Evolutionary conservation across 1,284 basidiomycete species (phyloP), one percentile per base, ranked within the genome.

Genomic region (Singerocomus rubriflavus): DNA sequence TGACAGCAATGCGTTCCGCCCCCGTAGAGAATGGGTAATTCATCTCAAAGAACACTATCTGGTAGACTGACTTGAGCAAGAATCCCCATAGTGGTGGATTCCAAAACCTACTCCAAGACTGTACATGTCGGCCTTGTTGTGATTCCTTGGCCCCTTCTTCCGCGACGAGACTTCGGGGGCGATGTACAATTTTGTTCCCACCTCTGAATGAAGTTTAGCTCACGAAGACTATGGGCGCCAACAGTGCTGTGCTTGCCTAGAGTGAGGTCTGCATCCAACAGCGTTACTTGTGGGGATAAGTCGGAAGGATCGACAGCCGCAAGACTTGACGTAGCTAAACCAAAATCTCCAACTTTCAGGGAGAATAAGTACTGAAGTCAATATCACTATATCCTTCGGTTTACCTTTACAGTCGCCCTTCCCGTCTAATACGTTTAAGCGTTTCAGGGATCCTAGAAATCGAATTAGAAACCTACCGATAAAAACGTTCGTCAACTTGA

Each of bases 21-120:
- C 83, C 85, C 0, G 95, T 98, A n/a, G 80, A 77, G 71, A 97
- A 96, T 17, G 68, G 62, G 73, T 88, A 93, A 65, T 94, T 93
- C 93, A 98, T 97, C 73, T 98, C 95, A 64, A 98, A 98, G 71
- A 98, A 96, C 27, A 98, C 94, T 60, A 98, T 87, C 87, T 91
- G 44, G 7, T 40, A 38, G 36, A 52, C 38, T 17, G 36, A 52
- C 38, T 17, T 52, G 14, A 21, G 16, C 48, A 29, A 34, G 10
- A 14, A 41, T 44, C n/a, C 31, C n/a, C n/a, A 30, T 7, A 16
- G 25, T 7, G n/a, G 6, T 9, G 30, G 31, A 54, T 38, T 32
- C 21, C 26, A 37, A 25, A 17, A 73, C 80, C 50, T 65, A 90
- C 88, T 32, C 91, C 95, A 6, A 97, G 80, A 63, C 92, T 95